phyloP scores from a whole-genome alignment of 148 eudicot species.

The Chenopodium suecicum region DNA sequence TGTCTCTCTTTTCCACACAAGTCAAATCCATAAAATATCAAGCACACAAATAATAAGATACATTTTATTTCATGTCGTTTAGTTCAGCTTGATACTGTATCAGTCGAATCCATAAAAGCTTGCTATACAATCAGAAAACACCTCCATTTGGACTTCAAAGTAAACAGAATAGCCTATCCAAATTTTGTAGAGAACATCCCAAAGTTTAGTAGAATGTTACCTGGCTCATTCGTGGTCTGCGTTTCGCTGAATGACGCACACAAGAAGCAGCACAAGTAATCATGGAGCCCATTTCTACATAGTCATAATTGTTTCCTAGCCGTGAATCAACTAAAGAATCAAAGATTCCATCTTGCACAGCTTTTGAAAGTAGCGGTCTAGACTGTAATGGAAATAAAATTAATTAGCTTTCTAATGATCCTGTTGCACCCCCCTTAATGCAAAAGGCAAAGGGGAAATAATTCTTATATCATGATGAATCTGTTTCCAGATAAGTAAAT shows the following conservation, averaged over 20 bases:
- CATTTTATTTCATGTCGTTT: background rate
- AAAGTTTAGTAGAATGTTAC: constrained; percentile 27
- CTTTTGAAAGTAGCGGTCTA: constrained; percentile 53
- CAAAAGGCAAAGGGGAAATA: background rate
- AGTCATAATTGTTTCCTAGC: constrained; percentile 39
- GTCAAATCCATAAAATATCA: constrained; percentile 8
- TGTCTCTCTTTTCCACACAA: background rate
- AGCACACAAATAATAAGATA: background rate
- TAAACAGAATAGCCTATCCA: background rate
- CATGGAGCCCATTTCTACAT: constrained; percentile 58
- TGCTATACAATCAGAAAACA: background rate
- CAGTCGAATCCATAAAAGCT: background rate
- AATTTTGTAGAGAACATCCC: background rate
- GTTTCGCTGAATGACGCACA: constrained; percentile 67
- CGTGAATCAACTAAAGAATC: constrained; percentile 52
- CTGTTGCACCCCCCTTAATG: background rate
- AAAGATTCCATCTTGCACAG: constrained; percentile 63
- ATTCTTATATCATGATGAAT: no score
- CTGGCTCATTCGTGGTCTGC: constrained; percentile 79
- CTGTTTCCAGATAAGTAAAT: background rate
- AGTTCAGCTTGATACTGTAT: background rate
- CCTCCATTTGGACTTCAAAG: background rate
- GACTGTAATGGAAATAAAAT: constrained; percentile 38
- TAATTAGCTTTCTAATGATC: background rate
- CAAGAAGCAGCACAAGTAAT: constrained; percentile 61